These are phyloP conservation scores for Pelargonium nanum DNA, from an alignment of 345 rosid genomes.

Conservation along the genomic window DNA sequence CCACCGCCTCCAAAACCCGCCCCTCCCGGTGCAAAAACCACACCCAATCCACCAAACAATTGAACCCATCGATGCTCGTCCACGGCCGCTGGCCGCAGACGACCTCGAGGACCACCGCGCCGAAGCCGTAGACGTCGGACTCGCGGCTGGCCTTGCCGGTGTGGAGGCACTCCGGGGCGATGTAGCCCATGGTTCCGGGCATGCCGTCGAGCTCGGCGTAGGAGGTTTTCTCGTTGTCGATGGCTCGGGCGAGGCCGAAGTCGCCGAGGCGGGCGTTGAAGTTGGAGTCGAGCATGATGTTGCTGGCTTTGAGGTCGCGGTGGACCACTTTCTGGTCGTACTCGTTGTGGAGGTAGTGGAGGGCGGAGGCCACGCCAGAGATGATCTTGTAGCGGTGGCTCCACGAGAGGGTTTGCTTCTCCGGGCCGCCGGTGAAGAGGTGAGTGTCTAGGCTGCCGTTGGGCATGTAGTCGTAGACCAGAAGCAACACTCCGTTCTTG, in stretches of 20 bases:
- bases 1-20: conserved; percentile 26
- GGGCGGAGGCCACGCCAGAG: conserved; percentile 40
- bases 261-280: conserved; percentile 56
- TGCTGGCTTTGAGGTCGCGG: conserved; percentile 61
- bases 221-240: conserved; percentile 43
- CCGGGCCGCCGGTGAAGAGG: conserved; percentile 25
- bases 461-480: conserved; percentile 57
- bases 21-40: conserved; percentile 34
- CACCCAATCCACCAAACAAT: conserved; percentile 33
- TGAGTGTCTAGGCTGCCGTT: conserved; percentile 49
- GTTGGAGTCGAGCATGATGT: conserved; percentile 40
- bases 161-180: conserved; percentile 54
- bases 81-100: conserved; percentile 25
- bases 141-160: conserved; percentile 47
- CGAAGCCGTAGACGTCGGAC: conserved; percentile 49
- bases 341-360: conserved; percentile 52
- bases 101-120: conserved; percentile 36
- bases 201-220: conserved; percentile 46
- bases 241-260: conserved; percentile 45
- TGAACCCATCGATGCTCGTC: conserved; percentile 17
- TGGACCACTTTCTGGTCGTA: conserved; percentile 53
- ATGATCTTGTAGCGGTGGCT: conserved; percentile 31
- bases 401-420: conserved; percentile 22
- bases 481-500: conserved; percentile 33
- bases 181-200: conserved; percentile 43